phyloP scores from a whole-genome alignment of 2,329 filamentous ascomycete species.

The Aquanectria penicillioides region DNA sequence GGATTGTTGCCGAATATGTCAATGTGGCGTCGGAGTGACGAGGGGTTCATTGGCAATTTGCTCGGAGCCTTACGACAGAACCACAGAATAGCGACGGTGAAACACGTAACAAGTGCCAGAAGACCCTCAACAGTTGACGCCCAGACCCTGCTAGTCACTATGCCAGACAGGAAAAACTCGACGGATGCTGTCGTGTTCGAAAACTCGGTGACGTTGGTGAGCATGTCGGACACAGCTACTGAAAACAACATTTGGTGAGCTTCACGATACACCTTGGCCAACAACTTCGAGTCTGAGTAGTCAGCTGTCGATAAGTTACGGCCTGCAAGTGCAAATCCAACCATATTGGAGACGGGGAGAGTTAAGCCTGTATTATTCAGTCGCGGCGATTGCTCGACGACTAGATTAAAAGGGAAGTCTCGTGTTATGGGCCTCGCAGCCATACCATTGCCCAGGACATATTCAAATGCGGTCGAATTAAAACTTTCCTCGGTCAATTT shows the following conservation, averaged over 20 bases:
- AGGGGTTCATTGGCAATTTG: slow-evolving; percentile 39
- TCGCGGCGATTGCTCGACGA: slow-evolving; percentile 41
- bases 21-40: slow-evolving; percentile 34
- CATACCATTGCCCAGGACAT: slow-evolving; percentile 43
- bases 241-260: slow-evolving; percentile 48
- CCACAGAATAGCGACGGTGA: slow-evolving; percentile 31
- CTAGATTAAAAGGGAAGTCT: slow-evolving; percentile 37
- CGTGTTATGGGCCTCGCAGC: background rate
- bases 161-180: slow-evolving; percentile 35
- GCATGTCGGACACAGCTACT: slow-evolving; percentile 25
- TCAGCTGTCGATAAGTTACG: background rate
- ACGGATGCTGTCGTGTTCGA: slow-evolving; percentile 13
- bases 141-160: slow-evolving; percentile 47
- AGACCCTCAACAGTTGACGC: slow-evolving; percentile 44
- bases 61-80: slow-evolving; percentile 8
- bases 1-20: slow-evolving; percentile 34
- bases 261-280: slow-evolving; percentile 30
- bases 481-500: slow-evolving; percentile 40
- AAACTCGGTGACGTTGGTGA: slow-evolving; percentile 26
- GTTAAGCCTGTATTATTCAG: slow-evolving; percentile 22
- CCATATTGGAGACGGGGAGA: slow-evolving; percentile 44
- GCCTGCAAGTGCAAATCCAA: slow-evolving; percentile 45
- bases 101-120: slow-evolving; percentile 32
- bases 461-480: slow-evolving; percentile 49
- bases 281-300: slow-evolving; percentile 7